Conservation (phyloP, 2,329 filamentous ascomycete species). For the Xylariaceae sp. region DNA sequence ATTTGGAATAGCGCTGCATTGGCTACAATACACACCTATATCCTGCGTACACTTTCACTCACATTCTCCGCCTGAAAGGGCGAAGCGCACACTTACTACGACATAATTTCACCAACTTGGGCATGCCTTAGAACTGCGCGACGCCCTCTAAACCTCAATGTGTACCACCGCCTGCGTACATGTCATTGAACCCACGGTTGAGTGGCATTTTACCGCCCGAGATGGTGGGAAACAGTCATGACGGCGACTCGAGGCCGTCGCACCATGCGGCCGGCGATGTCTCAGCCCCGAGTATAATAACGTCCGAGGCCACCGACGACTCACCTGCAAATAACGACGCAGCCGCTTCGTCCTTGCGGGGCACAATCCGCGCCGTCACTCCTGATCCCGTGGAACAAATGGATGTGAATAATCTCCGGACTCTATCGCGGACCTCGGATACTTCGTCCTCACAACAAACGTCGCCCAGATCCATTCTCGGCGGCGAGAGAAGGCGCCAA, state of each 20-base stretch:
- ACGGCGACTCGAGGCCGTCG: constrained; percentile 34
- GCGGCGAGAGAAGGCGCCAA: constrained; percentile 47
- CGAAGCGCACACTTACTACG: constrained; percentile 19
- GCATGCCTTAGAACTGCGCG: constrained; percentile 19
- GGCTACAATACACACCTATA: no score
- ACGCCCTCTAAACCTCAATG: constrained; percentile 25
- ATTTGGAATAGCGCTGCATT: no score
- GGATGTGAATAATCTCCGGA: constrained; percentile 24
- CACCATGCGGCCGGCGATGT: constrained; percentile 28
- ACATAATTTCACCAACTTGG: no score
- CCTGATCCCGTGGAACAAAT: constrained; percentile 50
- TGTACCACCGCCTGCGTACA: constrained; percentile 29
- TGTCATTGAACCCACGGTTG: constrained; percentile 43
- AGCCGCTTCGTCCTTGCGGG: constrained; percentile 30
- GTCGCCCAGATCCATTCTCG: constrained; percentile 46
- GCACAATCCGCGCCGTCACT: constrained; percentile 61
- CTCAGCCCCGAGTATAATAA: constrained; percentile 20
- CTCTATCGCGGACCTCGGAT: constrained; percentile 32
- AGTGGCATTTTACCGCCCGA: constrained; percentile 40
- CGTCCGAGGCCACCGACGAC: constrained; percentile 19
- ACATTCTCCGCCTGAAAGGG: constrained; percentile 10
- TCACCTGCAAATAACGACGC: constrained; percentile 26
- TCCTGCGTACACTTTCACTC: no score
- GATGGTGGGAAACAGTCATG: constrained; percentile 43
- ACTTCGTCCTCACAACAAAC: constrained; percentile 39